Evolutionary conservation across 257 asterid genomes (phyloP), one percentile per base, ranked within the genome.

Genomic region (Osmanthus fragrans): DNA sequence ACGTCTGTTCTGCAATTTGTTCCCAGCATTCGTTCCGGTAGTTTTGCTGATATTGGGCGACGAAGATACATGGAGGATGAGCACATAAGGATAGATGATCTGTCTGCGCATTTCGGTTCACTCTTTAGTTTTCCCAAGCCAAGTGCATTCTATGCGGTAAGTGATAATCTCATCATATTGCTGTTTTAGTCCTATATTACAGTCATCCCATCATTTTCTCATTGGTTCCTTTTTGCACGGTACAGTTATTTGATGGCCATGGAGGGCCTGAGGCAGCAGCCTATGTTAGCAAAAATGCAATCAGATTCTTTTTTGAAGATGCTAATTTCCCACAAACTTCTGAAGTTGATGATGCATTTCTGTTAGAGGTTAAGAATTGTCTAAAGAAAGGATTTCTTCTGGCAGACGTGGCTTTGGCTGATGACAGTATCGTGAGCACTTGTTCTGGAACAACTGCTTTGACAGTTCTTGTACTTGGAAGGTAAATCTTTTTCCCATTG

Each of bases 201-300:
- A 45, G 12, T 64, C 9, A 67, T 25, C 58, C 13, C 32, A 75
- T 18, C 78, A 66, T 78, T 34, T 54, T 64, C 76, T 83, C 34
- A 73, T 19, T 27, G 68, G 36, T 47, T 67, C 30, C 27, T 65
- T 1, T 45, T 33, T 40, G 29, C 70, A 4, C 29, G 65, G 67
- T 63, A 15, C 63, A 91, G 97, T 80, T 91, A 40, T 93, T 93
- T 84, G 97, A 93, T 84, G 97, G 97, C 8, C 97, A 93, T 70
- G 97, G 97, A 75, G 97, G 97, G 37, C 85, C 97, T 12, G 97
- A 93, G 82, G 97, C 97, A n/a, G 97, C 97, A 27, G 87, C 93
- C 45, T 90, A 85, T 78, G 88, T 91, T 49, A 84, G 77, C 45
- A 85, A 80, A 64, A 85, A 90, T 66, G 97, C 86, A 1, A 85